Conservation (phyloP, 345 rosid genomes). For the Eucalyptus regnans region DNA sequence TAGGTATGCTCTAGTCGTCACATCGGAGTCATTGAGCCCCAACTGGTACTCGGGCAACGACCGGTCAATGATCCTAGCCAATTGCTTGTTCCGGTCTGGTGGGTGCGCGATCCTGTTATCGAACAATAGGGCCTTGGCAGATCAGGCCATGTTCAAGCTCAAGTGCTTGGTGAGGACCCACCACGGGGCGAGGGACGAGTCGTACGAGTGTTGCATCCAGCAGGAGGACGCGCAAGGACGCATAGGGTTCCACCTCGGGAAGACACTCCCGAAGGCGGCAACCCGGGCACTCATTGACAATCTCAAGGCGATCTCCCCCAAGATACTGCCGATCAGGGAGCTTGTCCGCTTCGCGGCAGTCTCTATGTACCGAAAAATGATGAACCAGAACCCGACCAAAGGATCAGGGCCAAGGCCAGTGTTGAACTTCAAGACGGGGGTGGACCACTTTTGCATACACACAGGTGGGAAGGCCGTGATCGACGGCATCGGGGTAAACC, state of each 20-base stretch:
- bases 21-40: conserved; percentile 76
- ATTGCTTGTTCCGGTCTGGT: conserved; percentile 74
- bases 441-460: conserved; percentile 87
- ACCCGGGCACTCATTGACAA: conserved; percentile 72
- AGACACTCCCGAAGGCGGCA: conserved; percentile 65
- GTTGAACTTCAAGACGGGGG: conserved; percentile 66
- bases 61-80: conserved; percentile 82
- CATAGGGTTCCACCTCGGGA: conserved; percentile 59
- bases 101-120: conserved; percentile 72
- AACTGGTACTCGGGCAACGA: conserved; percentile 80
- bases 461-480: conserved; percentile 95
- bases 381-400: background rate
- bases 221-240: conserved; percentile 61
- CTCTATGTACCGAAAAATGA: conserved; percentile 19
- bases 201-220: conserved; percentile 57
- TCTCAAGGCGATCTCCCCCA: conserved; percentile 53
- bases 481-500: conserved; percentile 62
- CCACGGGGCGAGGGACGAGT: conserved; percentile 73
- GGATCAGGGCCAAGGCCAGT: background rate
- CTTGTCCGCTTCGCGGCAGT: conserved; percentile 32
- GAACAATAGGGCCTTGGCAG: conserved; percentile 39
- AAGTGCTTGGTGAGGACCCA: conserved; percentile 79
- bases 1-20: conserved; percentile 38
- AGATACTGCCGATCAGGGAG: conserved; percentile 69
- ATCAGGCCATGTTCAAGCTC: conserved; percentile 49